Conservation (phyloP, 2,329 filamentous ascomycete species). For the Phaeoacremonium minimum region DNA sequence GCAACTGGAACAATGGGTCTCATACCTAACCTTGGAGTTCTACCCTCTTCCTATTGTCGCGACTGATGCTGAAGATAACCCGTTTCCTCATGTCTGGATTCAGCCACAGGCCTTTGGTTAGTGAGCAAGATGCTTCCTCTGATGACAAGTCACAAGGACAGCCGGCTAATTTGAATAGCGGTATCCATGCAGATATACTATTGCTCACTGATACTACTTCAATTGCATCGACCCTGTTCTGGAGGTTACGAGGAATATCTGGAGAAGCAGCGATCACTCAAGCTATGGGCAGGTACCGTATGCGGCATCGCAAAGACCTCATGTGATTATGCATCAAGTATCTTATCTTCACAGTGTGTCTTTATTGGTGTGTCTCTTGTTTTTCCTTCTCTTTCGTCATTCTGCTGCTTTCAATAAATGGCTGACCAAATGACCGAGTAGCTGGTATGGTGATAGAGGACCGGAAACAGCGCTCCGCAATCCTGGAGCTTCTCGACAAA, state of each 20-base stretch:
- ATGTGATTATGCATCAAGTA: conserved; percentile 31
- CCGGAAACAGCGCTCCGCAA: too few species aligned
- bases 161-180: too few species aligned
- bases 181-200: conserved; percentile 45
- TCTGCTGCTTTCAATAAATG: conserved; percentile 7
- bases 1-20: conserved; percentile 7
- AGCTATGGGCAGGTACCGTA: conserved; percentile 41
- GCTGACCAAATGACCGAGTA: too few species aligned
- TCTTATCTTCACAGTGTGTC: conserved; percentile 36
- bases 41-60: conserved; percentile 34
- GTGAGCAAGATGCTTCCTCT: conserved; percentile 49
- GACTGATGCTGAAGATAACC: conserved; percentile 15
- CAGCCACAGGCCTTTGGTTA: conserved; percentile 40
- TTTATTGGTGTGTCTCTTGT: conserved; percentile 28
- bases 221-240: conserved; percentile 46
- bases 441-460: too few species aligned
- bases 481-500: too few species aligned
- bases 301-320: conserved; percentile 44
- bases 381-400: neutral
- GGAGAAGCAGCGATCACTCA: conserved; percentile 33
- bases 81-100: conserved; percentile 46
- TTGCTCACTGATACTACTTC: conserved; percentile 47
- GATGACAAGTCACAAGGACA: too few species aligned
- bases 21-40: conserved; percentile 19
- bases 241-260: conserved; percentile 41